phyloP scores from a whole-genome alignment of 768 basidiomycete genomes.

The Butyriboletus loyo region DNA sequence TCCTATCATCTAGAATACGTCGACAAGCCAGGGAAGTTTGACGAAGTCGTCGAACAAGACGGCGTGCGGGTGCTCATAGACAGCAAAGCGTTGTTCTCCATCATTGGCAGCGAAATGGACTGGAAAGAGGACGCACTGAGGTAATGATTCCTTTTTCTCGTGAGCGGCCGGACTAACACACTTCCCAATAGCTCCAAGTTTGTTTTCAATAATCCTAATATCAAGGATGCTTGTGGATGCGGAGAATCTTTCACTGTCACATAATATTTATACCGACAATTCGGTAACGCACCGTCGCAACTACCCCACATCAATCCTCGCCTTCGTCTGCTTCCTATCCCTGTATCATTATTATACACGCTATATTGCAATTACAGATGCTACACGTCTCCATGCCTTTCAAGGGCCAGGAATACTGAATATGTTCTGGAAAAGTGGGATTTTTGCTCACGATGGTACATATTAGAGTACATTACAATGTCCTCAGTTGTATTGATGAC shows the following conservation, averaged over 20 bases:
- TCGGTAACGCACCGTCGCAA: constrained; percentile 4
- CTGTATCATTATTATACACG: constrained; percentile 31
- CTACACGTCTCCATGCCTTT: neutral
- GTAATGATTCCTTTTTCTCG: constrained; percentile 31
- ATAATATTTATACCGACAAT: constrained; percentile 14
- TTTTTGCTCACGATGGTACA: constrained; percentile 8
- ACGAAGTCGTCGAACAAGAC: constrained; percentile 96
- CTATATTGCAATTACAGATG: constrained; percentile 13
- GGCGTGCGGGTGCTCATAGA: constrained; percentile 93
- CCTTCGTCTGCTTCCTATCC: constrained; percentile 1
- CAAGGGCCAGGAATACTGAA: neutral
- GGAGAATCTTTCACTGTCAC: constrained; percentile 84
- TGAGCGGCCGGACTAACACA: neutral
- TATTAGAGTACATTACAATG: constrained; percentile 15
- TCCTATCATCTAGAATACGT: constrained; percentile 91
- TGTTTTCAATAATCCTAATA: constrained; percentile 86
- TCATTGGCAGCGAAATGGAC: constrained; percentile 99
- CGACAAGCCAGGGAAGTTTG: constrained; percentile 83
- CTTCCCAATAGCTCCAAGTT: constrained; percentile 62
- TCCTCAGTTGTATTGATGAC: neutral
- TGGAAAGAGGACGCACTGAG: constrained; percentile 94
- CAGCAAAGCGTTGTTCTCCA: constrained; percentile 94
- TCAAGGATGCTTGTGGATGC: constrained; percentile 92
- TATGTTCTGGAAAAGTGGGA: constrained; percentile 9
- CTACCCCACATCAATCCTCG: constrained; percentile 10